Conservation (phyloP, 2,329 filamentous ascomycete species). For the Ceratocystis lukuohia region DNA sequence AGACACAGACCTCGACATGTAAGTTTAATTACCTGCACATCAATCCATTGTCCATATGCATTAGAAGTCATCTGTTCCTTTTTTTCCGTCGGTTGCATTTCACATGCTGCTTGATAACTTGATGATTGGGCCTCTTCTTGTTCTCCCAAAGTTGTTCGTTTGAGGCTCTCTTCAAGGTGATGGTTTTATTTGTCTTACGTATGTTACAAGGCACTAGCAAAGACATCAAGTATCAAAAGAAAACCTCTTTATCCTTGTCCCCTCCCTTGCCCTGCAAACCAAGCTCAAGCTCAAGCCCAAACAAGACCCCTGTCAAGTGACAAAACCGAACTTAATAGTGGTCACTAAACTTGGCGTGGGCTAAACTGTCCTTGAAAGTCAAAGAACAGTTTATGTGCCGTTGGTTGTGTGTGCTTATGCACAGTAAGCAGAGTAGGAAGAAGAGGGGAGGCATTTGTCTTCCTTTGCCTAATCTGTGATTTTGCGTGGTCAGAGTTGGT, state of each 20-base stretch:
- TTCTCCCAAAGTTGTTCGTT: not conserved
- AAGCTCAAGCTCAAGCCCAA: not conserved
- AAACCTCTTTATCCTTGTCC: not conserved
- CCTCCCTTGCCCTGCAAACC: not conserved
- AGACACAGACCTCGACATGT: conserved; percentile 13
- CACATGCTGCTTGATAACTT: not conserved
- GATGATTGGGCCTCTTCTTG: not conserved
- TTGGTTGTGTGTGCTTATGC: not conserved
- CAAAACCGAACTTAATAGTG: not conserved
- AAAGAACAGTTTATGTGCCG: not conserved
- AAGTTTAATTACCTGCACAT: conserved; percentile 8
- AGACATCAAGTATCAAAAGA: not conserved
- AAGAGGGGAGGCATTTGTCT: not conserved
- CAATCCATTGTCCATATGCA: not conserved
- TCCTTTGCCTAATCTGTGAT: not conserved
- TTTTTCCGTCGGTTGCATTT: not conserved
- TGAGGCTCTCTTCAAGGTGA: too few relatives aligned
- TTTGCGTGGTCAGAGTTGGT: not conserved
- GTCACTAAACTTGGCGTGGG: not conserved
- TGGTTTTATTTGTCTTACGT: not conserved
- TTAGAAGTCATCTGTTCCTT: not conserved
- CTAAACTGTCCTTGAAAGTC: not conserved
- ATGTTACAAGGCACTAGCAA: not conserved
- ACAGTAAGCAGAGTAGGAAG: not conserved
- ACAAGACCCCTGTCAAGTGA: not conserved